phyloP scores from a whole-genome alignment of 2,329 filamentous ascomycete genomes.

The Teratosphaeria gauchensis region DNA sequence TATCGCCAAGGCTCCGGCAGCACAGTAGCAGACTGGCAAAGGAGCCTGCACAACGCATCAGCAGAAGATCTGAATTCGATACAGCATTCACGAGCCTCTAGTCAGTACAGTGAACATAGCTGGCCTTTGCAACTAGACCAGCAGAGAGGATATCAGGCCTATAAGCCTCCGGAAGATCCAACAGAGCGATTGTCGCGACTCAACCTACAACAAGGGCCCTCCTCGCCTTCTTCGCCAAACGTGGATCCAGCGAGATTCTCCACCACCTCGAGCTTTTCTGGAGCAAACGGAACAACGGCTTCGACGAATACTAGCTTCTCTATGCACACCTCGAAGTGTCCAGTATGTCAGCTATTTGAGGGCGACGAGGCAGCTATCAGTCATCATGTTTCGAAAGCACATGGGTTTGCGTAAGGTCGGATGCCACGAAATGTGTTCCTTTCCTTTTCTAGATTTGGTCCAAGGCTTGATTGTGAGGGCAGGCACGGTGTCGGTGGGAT shows the following conservation, averaged over 20 bases:
- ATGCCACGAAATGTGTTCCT: too few species aligned
- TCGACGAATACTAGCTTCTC: not conserved
- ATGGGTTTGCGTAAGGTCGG: conserved; percentile 15
- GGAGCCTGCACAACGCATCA: conserved; percentile 2
- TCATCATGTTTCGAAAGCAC: conserved; percentile 22
- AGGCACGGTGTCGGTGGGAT: not conserved
- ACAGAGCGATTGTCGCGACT: conserved; percentile 9
- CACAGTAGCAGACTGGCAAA: conserved; percentile 12
- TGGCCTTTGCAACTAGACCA: conserved; percentile 12
- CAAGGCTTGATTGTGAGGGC: not conserved
- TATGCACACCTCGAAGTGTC: conserved; percentile 15
- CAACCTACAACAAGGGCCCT: conserved; percentile 7
- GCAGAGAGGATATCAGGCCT: conserved; percentile 13
- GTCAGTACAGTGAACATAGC: not conserved
- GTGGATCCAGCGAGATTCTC: not conserved
- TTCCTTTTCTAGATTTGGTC: too few species aligned
- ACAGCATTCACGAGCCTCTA: conserved; percentile 7
- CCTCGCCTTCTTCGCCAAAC: not conserved
- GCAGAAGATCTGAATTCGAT: conserved; percentile 5
- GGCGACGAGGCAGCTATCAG: conserved; percentile 26
- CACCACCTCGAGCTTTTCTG: not conserved
- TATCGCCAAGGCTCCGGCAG: conserved; percentile 7
- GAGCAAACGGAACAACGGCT: not conserved
- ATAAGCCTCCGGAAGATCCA: conserved; percentile 4
- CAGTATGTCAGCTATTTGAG: conserved; percentile 23